Evolutionary conservation across 768 basidiomycete genomes (phyloP), one percentile per base, ranked within the genome.

Genomic region (Podaxis sp.): DNA sequence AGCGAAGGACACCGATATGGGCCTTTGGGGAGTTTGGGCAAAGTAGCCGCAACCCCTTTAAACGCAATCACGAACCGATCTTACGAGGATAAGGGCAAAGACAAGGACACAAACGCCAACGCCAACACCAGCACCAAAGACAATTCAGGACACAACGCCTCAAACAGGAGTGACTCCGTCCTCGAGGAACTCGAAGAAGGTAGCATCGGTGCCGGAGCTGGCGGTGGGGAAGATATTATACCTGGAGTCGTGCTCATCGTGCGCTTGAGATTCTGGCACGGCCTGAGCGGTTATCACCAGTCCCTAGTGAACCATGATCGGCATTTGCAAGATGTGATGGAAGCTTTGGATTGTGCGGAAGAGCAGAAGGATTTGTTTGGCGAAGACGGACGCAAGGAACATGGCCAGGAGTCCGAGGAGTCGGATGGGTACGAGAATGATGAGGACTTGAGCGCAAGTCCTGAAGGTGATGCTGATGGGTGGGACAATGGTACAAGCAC

Each of bases 241-340:
- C 76, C 68, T 38, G 70, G 62, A 63, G 65, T 76, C 63, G 72
- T 70, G 65, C 61, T 57, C 14, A 23, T 57, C 11, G 7, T 73
- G 68, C 77, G 66, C 65, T 65, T 82, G 61, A 67, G 74, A 66
- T 68, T 73, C 61, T 76, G 76, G 73, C 72, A 71, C 23, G 79
- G 78, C 27, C 61, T 80, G 56, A 79, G 78, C 52, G 76, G 75
- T 37, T 79, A 78, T 59, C 79, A 81, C 55, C 69, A 74, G 55
- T 40, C 65, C 21, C 36, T 74, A 7, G 75, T 77, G 4, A 68
- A 69, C 42, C 67, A 72, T 52, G 77, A 79, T 51, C 57, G 54
- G 50, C 71, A 71, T 48, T 66, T 79, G 62, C 68, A 64, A 28
- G 74, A 76, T 51, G 77, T 79, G 50, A 79, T 79, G 75, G 71